Conservation (phyloP, 495 filamentous ascomycete genomes). For the Aspergillus incahuasiensis region DNA sequence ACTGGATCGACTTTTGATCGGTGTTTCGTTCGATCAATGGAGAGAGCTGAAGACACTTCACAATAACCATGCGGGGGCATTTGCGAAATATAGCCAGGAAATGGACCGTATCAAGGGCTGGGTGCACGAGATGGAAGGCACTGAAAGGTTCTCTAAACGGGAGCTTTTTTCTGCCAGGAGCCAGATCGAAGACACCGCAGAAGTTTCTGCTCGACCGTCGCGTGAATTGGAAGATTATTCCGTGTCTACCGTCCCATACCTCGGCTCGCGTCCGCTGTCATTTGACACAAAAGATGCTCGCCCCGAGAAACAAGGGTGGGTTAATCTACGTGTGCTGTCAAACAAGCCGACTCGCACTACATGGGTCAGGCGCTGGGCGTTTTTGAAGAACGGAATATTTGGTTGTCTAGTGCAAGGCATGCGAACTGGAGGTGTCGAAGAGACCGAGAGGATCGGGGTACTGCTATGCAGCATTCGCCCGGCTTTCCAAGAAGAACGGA, state of each 20-base stretch:
- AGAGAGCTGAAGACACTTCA: constrained; percentile 68
- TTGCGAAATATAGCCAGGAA: constrained; percentile 64
- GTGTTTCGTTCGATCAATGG: constrained; percentile 80
- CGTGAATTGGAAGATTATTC: constrained; percentile 93
- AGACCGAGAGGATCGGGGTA: constrained; percentile 94
- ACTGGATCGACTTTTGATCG: constrained; percentile 81
- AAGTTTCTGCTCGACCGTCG: constrained; percentile 67
- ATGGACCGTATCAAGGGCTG: constrained; percentile 89
- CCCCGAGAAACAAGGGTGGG: constrained; percentile 90
- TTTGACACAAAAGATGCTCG: constrained; percentile 39
- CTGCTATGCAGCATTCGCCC: constrained; percentile 87
- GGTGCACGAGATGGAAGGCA: constrained; percentile 86
- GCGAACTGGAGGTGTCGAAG: constrained; percentile 81
- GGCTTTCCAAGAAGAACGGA: constrained; percentile 84
- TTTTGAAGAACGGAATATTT: constrained; percentile 90
- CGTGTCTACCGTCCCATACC: constrained; percentile 75
- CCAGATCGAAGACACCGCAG: constrained; percentile 76
- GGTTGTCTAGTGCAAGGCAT: constrained; percentile 88
- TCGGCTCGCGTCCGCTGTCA: constrained; percentile 67
- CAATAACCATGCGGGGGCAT: constrained; percentile 51
- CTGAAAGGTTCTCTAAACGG: constrained; percentile 69
- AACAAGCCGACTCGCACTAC: constrained; percentile 83
- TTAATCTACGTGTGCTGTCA: constrained; percentile 74
- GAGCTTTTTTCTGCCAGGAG: constrained; percentile 75
- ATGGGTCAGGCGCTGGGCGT: constrained; percentile 93